Evolutionary conservation across 164 flowering plant genomes (phyloP).

Genomic region (Liriodendron chinense): DNA sequence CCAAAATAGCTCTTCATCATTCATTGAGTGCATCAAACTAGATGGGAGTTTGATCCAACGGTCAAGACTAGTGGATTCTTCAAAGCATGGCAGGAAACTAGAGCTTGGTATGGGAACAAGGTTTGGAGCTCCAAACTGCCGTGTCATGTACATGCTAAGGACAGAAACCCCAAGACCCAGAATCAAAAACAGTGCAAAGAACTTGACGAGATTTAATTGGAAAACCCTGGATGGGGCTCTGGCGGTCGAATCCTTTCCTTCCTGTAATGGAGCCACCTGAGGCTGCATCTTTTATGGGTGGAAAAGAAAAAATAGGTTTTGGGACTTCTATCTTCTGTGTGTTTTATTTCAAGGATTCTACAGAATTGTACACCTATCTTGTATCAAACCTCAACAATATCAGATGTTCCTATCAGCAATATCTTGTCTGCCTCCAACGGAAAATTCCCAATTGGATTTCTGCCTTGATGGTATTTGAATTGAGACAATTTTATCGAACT

Average conservation of each 20-base stretch:
- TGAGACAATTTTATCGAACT: not conserved
- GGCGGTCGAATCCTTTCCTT: slow-evolving; percentile 43
- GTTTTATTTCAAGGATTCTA: not conserved
- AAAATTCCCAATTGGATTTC: not conserved
- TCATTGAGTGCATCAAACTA: slow-evolving; percentile 69
- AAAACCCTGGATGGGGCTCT: slow-evolving; percentile 34
- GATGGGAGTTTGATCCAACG: slow-evolving; percentile 68
- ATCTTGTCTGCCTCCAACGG: not conserved
- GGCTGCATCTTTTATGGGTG: slow-evolving; percentile 27
- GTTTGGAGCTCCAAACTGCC: slow-evolving; percentile 35
- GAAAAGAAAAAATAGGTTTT: not conserved
- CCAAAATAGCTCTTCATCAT: slow-evolving; percentile 82
- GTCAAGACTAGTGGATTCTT: slow-evolving; percentile 37
- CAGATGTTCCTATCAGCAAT: not conserved
- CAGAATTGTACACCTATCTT: not conserved
- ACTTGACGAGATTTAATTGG: slow-evolving; percentile 43
- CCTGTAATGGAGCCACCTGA: slow-evolving; percentile 35
- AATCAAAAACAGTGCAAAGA: slow-evolving; percentile 41
- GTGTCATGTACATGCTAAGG: slow-evolving; percentile 39
- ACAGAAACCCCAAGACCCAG: slow-evolving; percentile 57
- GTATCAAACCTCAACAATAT: not conserved
- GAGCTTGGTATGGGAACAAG: slow-evolving; percentile 19
- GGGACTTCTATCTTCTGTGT: slow-evolving; percentile 7
- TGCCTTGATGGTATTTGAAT: not conserved
- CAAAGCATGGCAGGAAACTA: slow-evolving; percentile 34